Conservation (phyloP, 495 filamentous ascomycete species). For the Darksidea phi region DNA sequence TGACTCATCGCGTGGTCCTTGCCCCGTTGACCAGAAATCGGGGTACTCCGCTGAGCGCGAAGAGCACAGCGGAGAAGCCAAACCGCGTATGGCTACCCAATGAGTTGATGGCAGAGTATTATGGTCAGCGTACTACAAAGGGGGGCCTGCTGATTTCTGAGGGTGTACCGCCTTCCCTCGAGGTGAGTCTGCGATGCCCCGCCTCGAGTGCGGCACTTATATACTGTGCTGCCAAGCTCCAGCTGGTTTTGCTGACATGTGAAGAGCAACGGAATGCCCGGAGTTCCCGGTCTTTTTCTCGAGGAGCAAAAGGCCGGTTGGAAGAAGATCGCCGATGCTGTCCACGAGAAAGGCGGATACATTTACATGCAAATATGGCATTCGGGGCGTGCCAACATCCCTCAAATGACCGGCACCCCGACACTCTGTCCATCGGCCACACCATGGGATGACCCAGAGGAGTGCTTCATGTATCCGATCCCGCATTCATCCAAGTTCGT, state of each 20-base stretch:
- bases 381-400: slow-evolving; percentile 52
- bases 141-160: slow-evolving; percentile 59
- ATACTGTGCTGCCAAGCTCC: too few relatives aligned
- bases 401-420: slow-evolving; percentile 46
- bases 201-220: too few relatives aligned
- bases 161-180: slow-evolving; percentile 53
- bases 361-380: slow-evolving; percentile 59
- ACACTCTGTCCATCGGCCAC: slow-evolving; percentile 45
- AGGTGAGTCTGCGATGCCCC: slow-evolving; percentile 37
- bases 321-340: slow-evolving; percentile 53
- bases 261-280: slow-evolving; percentile 49
- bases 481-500: slow-evolving; percentile 44
- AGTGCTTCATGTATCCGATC: slow-evolving; percentile 39
- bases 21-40: slow-evolving; percentile 33
- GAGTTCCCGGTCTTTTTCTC: slow-evolving; percentile 53
- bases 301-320: slow-evolving; percentile 51
- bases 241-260: not conserved
- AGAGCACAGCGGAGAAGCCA: slow-evolving; percentile 38
- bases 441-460: slow-evolving; percentile 49
- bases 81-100: slow-evolving; percentile 52
- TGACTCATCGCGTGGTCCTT: slow-evolving; percentile 29
- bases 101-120: slow-evolving; percentile 54
- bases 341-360: slow-evolving; percentile 53
- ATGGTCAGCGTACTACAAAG: slow-evolving; percentile 52
- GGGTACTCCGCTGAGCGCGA: slow-evolving; percentile 6